Percentiles rank a stretch among this genome's conserved stretches.
These are phyloP conservation scores for Leucocoprinus birnbaumii DNA, from an alignment of 768 basidiomycete species.

Conservation along the genomic window DNA sequence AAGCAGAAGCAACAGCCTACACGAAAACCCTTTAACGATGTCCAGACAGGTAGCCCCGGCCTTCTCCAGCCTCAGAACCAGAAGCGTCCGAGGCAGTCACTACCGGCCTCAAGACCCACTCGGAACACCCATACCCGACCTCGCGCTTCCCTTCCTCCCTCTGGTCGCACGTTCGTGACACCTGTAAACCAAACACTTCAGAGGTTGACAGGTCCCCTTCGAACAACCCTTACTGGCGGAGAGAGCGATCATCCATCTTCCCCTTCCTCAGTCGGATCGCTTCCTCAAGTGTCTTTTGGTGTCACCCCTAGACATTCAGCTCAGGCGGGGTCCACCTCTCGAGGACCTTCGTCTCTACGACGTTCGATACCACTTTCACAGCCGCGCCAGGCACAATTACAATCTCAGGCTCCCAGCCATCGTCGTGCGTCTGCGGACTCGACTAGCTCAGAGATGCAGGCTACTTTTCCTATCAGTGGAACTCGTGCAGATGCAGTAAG, in stretches of 20 bases:
- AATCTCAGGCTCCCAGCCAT: not conserved
- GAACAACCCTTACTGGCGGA: not conserved
- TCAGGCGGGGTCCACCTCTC: not conserved
- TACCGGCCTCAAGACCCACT: not conserved
- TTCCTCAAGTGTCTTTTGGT: not conserved
- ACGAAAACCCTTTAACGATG: not conserved
- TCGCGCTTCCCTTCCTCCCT: not conserved
- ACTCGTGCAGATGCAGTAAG: slow-evolving; percentile 36
- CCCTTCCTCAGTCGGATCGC: not conserved
- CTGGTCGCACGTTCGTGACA: not conserved
- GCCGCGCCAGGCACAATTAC: not conserved
- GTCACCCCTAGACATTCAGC: not conserved
- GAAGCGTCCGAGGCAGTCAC: not conserved
- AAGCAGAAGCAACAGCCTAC: not conserved
- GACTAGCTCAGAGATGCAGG: slow-evolving; percentile 20
- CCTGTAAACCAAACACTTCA: not conserved
- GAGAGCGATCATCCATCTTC: not conserved
- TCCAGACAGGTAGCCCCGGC: not conserved
- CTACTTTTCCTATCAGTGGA: slow-evolving; percentile 31
- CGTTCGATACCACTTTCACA: not conserved
- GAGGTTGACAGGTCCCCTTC: not conserved
- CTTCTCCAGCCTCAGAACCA: not conserved
- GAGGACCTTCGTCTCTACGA: not conserved
- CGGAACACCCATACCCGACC: not conserved
- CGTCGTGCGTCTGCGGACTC: slow-evolving; percentile 2